Evolutionary conservation across 2,329 filamentous ascomycete species (phyloP).

Genomic region (Alternaria triticimaculans): DNA sequence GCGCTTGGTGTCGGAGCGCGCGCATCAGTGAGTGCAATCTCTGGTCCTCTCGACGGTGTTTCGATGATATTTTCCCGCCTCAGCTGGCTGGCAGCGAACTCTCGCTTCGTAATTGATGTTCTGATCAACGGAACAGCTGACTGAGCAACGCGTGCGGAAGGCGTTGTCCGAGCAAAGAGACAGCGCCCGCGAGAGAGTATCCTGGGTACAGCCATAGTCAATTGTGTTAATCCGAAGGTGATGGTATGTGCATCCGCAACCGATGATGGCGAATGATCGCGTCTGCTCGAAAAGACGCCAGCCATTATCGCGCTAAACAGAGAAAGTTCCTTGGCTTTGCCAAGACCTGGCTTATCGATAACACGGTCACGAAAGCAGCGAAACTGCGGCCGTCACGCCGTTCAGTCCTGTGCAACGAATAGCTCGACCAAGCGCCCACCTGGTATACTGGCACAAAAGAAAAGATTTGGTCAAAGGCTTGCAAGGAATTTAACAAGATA

Average conservation of each 20-base stretch:
- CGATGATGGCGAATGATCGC: background rate
- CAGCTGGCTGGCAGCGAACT: constrained; percentile 18
- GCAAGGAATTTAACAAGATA: background rate
- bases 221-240: background rate
- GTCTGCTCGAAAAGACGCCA: background rate
- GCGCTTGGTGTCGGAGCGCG: background rate
- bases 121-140: constrained; percentile 15
- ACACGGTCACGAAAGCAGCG: background rate
- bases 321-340: constrained; percentile 6
- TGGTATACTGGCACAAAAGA: accelerated
- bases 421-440: background rate
- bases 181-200: constrained; percentile 13
- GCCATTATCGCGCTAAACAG: background rate
- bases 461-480: accelerated
- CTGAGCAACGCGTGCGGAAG: constrained; percentile 13
- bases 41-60: constrained; percentile 11
- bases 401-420: background rate
- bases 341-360: constrained; percentile 9
- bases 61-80: constrained; percentile 8
- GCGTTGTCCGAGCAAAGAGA: constrained; percentile 17
- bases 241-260: background rate
- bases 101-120: constrained; percentile 14
- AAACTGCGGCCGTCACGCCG: background rate
- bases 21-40: constrained; percentile 6
- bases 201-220: constrained; percentile 25